Evolutionary conservation across 179 eudicot genomes (phyloP).

Genomic region (Amaranthus tricolor): DNA sequence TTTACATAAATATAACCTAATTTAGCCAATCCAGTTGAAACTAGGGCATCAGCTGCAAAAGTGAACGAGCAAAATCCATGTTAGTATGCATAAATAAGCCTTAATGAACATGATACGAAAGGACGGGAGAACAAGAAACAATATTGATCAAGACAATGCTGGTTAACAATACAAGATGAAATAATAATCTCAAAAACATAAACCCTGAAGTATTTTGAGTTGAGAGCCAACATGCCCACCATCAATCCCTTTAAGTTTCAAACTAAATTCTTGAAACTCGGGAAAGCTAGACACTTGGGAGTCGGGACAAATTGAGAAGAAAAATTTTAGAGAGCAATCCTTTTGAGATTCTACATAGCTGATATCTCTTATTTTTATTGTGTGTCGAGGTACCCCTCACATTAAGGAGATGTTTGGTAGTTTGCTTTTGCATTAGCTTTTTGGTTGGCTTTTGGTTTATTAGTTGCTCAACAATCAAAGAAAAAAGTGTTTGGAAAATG

Average conservation of each 20-base stretch:
- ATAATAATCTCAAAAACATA: background rate
- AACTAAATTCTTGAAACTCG: background rate
- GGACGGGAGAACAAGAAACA: background rate
- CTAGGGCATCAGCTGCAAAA: conserved; percentile 85
- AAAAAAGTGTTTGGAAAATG: no score
- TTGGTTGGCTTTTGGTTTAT: no score
- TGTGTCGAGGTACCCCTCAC: background rate
- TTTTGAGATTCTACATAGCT: background rate
- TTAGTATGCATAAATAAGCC: conserved; percentile 1
- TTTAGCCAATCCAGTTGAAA: conserved; percentile 79
- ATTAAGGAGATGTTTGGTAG: background rate
- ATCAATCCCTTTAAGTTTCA: background rate
- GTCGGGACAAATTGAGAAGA: background rate
- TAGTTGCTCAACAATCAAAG: no score
- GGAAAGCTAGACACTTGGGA: background rate
- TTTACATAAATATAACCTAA: conserved; percentile 76
- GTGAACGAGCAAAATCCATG: conserved; percentile 7
- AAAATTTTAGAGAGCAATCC: background rate
- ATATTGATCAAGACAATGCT: background rate
- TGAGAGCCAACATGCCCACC: background rate
- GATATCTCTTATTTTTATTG: background rate
- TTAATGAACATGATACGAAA: background rate
- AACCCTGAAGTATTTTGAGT: background rate
- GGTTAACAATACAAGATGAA: background rate
- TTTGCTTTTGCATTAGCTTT: no score